phyloP scores from a whole-genome alignment of 2,329 filamentous ascomycete species.

The Fusarium sp. region DNA sequence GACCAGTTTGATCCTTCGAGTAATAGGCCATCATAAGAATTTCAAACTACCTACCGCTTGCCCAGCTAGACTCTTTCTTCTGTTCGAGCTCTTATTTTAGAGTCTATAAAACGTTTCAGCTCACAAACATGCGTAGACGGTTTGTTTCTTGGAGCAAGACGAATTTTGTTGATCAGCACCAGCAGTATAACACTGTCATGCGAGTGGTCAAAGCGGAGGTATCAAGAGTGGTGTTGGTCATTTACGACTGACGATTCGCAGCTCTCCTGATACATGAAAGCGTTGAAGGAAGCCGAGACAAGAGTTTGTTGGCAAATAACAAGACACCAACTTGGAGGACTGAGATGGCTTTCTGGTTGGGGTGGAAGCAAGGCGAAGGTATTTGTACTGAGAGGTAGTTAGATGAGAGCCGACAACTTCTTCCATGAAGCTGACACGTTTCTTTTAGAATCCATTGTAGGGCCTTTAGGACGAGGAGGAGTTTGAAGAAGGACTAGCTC shows the following conservation, averaged over 20 bases:
- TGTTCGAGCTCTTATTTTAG: too few species aligned
- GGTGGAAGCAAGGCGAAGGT: background rate
- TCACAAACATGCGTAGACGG: too few species aligned
- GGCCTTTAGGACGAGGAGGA: background rate
- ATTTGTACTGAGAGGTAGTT: background rate
- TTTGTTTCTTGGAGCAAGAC: too few species aligned
- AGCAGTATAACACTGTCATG: background rate
- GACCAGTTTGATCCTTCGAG: background rate
- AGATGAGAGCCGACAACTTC: background rate
- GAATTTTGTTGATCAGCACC: background rate
- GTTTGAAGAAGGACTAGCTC: background rate
- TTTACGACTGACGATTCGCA: background rate
- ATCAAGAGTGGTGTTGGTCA: background rate
- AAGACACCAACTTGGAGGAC: too few species aligned
- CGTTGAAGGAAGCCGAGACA: rapidly evolving
- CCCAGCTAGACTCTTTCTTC: background rate
- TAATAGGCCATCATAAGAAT: background rate
- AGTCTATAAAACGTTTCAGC: too few species aligned
- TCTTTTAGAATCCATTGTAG: background rate
- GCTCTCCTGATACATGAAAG: too few species aligned
- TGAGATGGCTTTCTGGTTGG: background rate
- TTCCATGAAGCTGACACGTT: background rate
- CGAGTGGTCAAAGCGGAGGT: background rate
- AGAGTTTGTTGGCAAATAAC: background rate
- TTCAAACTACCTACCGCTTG: too few species aligned